A percentile compares a stretch with the other conserved stretches of the same genome.
These are phyloP conservation scores for Bryopsis sp. DNA, from an alignment of 139 green algal species.

Conservation along the genomic window DNA sequence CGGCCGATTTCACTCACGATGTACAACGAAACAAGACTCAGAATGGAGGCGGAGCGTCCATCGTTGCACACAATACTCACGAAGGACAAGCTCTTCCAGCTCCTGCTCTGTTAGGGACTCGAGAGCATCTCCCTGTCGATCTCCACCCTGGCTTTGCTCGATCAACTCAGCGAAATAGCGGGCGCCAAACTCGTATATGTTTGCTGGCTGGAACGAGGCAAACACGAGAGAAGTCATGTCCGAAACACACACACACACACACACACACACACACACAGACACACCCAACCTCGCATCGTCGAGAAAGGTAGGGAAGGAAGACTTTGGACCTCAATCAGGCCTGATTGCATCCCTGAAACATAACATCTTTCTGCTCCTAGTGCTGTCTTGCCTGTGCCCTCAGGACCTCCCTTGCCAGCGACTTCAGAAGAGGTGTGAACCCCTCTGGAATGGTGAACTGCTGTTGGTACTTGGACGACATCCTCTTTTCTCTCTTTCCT, in stretches of 20 bases:
- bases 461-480: slow-evolving; percentile 36
- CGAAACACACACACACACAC: neutral
- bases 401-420: slow-evolving; percentile 31
- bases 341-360: neutral
- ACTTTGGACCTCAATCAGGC: neutral
- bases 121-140: too few species aligned
- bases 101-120: too few species aligned
- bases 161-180: slow-evolving; percentile 28
- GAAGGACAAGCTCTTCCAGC: neutral
- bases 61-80: neutral
- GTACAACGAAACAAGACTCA: too few species aligned
- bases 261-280: neutral
- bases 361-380: neutral
- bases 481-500: too few species aligned
- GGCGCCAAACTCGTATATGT: slow-evolving; percentile 41
- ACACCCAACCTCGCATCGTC: neutral
- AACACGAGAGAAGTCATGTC: neutral
- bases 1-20: too few species aligned
- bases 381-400: slow-evolving; percentile 12
- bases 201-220: slow-evolving; percentile 25
- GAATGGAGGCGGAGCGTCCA: too few species aligned
- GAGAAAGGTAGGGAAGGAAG: neutral
- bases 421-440: slow-evolving; percentile 35
- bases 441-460: slow-evolving; percentile 31
- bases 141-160: neutral